These are phyloP conservation scores for Coemansia sp. DNA, from an alignment of 192 early-diverging fungal species.

Conservation along the genomic window DNA sequence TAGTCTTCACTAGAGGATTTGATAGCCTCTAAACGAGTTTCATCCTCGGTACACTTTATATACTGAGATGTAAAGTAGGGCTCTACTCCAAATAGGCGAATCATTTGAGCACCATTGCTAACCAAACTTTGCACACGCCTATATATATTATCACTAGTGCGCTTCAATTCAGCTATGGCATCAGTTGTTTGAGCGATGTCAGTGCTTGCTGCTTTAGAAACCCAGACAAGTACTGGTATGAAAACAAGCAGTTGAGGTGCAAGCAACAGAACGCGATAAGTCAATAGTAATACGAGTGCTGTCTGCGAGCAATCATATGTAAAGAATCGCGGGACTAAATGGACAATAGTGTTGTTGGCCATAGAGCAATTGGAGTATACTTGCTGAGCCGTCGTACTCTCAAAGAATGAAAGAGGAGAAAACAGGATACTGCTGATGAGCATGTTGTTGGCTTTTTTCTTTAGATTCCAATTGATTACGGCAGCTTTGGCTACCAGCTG, in stretches of 20 bases:
- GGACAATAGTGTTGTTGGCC: not conserved
- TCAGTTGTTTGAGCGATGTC: not conserved
- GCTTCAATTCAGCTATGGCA: slow-evolving; percentile 2
- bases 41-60: slow-evolving; percentile 62
- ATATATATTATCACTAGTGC: not conserved
- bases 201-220: not conserved
- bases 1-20: not conserved
- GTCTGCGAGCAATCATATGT: slow-evolving; percentile 9
- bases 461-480: slow-evolving; percentile 1
- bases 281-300: not conserved
- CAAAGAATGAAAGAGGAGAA: not conserved
- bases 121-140: slow-evolving; percentile 1
- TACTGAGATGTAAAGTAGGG: slow-evolving; percentile 62
- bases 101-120: slow-evolving; percentile 40
- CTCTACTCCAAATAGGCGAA: slow-evolving; percentile 65
- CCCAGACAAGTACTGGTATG: not conserved
- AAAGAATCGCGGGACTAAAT: not conserved
- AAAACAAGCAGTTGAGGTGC: not conserved
- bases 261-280: not conserved
- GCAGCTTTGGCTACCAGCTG: not conserved
- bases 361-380: not conserved
- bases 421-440: not conserved
- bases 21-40: slow-evolving; percentile 41
- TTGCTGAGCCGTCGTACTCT: not conserved
- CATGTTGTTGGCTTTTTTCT: not conserved